Conservation (phyloP, 345 rosid genomes). For the Schrenkiella parvula region DNA sequence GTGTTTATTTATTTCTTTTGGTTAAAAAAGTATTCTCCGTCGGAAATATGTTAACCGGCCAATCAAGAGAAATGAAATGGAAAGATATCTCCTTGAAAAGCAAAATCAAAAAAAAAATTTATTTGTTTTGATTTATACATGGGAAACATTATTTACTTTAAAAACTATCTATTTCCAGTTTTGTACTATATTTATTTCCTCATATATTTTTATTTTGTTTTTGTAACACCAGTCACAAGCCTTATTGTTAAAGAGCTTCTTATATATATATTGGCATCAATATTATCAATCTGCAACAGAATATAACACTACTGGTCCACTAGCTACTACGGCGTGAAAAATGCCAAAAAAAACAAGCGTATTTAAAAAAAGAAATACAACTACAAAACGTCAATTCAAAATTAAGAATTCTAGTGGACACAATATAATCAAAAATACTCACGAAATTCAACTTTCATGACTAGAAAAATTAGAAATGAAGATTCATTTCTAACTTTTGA, state of each 20-base stretch:
- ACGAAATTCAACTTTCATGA: not conserved
- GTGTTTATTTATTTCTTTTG: conserved; percentile 3
- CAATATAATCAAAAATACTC: not conserved
- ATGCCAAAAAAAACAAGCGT: not conserved
- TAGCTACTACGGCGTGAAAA: not conserved
- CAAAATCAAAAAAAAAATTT: too few species aligned
- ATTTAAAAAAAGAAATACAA: not conserved
- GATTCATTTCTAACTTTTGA: too few species aligned
- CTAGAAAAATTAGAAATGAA: not conserved
- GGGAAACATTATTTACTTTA: not conserved
- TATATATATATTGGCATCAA: not conserved
- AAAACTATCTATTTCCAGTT: too few species aligned
- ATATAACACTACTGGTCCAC: conserved; percentile 3
- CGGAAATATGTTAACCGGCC: too few species aligned
- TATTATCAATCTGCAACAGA: not conserved
- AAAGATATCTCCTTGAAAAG: too few species aligned
- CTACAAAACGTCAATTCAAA: not conserved
- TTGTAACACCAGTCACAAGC: not conserved
- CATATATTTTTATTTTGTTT: not conserved
- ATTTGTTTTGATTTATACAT: too few species aligned
- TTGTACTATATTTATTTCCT: not conserved
- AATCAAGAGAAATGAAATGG: too few species aligned
- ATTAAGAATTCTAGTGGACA: not conserved
- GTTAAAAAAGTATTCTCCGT: too few species aligned
- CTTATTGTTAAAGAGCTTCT: too few species aligned